Evolutionary conservation across 2,329 filamentous ascomycete genomes (phyloP), one percentile per base, ranked within the genome.

Genomic region (Colletotrichum musae): DNA sequence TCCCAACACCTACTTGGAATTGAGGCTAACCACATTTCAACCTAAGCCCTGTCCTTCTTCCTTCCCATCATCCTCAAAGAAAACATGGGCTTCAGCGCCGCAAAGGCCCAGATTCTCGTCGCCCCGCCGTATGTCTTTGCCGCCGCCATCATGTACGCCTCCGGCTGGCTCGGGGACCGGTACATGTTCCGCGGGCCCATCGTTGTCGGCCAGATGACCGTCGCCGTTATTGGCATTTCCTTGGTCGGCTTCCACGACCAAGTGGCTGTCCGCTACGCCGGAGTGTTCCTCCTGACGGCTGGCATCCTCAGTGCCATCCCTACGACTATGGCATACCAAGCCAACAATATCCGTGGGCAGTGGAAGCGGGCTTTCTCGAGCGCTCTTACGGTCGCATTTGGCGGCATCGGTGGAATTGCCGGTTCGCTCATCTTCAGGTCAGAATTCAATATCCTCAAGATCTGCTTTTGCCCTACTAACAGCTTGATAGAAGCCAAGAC

Each of bases 81-180:
- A 4, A 75, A 75, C 10, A 77, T 78, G 74, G 77, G 76, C 15
- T 73, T 77, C 56, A 70, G 56, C 50, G 64, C 73, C 4, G 71
- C 65, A 1, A 76, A 77, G 15, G 86, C 86, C 1, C 88, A 90
- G 73, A 78, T 90, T 0, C 83, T 90, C 73, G 88, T 86, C 5
- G 86, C 89, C 0, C 87, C 88, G 1, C 87, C 87, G 0, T 89
- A 88, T 70, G 84, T 89, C 1, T 86, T 85, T 0, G 91, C 91
- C 0, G 89, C 90, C 0, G 77, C 90, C 1, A 66, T 91, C 4
- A 94, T 92, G 0, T 81, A 94, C 6, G 62, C 80, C 0, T 81
- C 92, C 12, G 92, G 92, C 0, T 93, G 84, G 73, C 75, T 91
- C 4, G 91, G 91, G 0, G 92, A 94, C 75, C 84, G 87, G 5